Conservation (phyloP, 352 stramenopile species). For the Aphanomyces astaci region DNA sequence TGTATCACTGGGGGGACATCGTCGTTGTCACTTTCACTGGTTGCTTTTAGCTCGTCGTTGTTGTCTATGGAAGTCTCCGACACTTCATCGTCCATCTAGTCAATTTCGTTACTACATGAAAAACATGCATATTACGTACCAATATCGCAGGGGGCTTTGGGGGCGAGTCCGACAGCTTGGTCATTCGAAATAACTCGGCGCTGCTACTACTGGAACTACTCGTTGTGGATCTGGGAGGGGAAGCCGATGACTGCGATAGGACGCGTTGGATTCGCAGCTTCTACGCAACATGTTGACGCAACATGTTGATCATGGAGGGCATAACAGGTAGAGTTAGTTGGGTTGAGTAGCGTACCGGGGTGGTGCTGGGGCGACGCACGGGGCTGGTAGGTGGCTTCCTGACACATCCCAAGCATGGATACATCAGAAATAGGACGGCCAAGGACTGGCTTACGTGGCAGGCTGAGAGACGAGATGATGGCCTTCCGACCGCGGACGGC, state of each 20-base stretch:
- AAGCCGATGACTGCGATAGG: neutral
- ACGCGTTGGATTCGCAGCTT: constrained; percentile 20
- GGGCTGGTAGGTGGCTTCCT: neutral
- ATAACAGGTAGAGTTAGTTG: too few species aligned
- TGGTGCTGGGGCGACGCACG: neutral
- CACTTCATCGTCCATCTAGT: too few species aligned
- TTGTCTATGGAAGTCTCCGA: too few species aligned
- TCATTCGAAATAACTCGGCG: constrained; percentile 18
- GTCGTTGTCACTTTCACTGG: too few species aligned
- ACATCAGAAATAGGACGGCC: neutral
- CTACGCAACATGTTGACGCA: neutral
- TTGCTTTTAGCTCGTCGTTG: too few species aligned
- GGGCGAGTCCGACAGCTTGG: constrained; percentile 18
- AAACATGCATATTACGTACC: neutral
- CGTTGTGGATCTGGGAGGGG: neutral
- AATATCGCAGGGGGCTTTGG: neutral
- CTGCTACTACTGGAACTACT: neutral
- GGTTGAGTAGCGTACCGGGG: constrained; percentile 2
- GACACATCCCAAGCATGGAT: neutral
- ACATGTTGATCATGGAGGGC: too few species aligned
- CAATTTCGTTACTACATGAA: neutral
- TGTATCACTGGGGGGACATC: too few species aligned
- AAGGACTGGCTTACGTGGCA: neutral
- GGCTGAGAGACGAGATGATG: neutral
- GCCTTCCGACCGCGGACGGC: neutral